Conservation (phyloP, 2,329 filamentous ascomycete genomes). For the Cytospora piceae region DNA sequence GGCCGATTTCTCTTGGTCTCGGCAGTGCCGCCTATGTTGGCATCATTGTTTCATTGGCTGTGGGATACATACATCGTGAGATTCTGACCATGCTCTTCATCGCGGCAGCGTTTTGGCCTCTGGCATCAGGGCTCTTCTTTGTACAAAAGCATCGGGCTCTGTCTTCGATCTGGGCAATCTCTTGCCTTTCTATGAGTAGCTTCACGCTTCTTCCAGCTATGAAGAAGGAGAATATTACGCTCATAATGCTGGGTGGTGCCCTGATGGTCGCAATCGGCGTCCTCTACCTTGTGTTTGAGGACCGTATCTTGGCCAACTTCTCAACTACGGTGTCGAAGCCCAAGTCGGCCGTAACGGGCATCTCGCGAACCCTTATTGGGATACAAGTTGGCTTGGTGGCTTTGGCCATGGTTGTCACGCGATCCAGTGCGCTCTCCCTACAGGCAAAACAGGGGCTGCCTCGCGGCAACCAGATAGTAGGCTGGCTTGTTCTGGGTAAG, state of each 20-base stretch:
- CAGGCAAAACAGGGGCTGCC: constrained; percentile 86
- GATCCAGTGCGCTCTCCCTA: constrained; percentile 81
- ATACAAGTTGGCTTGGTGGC: constrained; percentile 78
- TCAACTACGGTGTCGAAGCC: constrained; percentile 35
- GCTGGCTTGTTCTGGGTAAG: constrained; percentile 78
- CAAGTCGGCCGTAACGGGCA: constrained; percentile 41
- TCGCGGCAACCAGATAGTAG: constrained; percentile 82
- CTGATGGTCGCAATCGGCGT: constrained; percentile 79
- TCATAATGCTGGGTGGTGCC: constrained; percentile 75
- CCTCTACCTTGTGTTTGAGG: constrained; percentile 80
- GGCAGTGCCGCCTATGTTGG: constrained; percentile 71
- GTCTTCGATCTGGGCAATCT: constrained; percentile 71
- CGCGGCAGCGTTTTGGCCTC: constrained; percentile 77
- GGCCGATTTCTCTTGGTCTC: constrained; percentile 52
- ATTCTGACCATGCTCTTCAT: constrained; percentile 83
- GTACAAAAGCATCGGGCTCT: constrained; percentile 67
- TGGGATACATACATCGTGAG: constrained; percentile 90
- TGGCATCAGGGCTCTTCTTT: constrained; percentile 73
- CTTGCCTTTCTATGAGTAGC: constrained; percentile 81
- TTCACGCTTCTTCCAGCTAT: constrained; percentile 89
- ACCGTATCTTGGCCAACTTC: constrained; percentile 56
- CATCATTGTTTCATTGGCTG: constrained; percentile 79
- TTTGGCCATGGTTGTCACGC: constrained; percentile 83
- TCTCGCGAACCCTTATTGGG: constrained; percentile 66
- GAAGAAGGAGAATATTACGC: constrained; percentile 75